Evolutionary conservation across 371 early-diverging fungal species (phyloP), one percentile per base, ranked within the genome.

Genomic region (Mortierella sp.): DNA sequence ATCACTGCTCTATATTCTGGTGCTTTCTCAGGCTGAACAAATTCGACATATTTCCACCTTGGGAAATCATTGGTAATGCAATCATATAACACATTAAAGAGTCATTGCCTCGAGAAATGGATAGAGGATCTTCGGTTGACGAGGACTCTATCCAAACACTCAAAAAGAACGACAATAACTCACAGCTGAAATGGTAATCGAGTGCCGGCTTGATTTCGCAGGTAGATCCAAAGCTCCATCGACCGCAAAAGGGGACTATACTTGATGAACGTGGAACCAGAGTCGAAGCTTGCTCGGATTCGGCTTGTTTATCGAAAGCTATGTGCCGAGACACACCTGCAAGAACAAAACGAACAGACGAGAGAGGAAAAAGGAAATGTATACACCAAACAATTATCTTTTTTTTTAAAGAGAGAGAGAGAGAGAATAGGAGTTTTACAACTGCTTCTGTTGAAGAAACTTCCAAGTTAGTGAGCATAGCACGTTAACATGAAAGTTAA

Each of bases 391-490:
- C 64, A 64, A 55, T 64, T 47, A 54, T 67, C 61, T 68, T 63
- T 71, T 71, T 67, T 75, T 64, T 65, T 49, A 67, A 61, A 40
- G 61, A 65, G 64, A 45, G 54, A 40, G 55, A 65, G n/a, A n/a
- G n/a, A 59, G 26, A 54, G n/a, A 17, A 57, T 23, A 13, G 54
- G 26, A 42, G n/a, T 54, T 62, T 70, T 62, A 57, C 26, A 57
- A 72, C 53, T 61, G 81, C 72, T 80, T 80, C 81, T 80, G 81
- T 80, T 80, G 81, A 80, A 80, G 81, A 80, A 80, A 75, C 81
- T 80, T 71, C 64, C 71, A 71, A 54, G 81, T 80, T 80, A 80
- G 80, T 70, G 64, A 62, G 61, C 70, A 69, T 60, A 55, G 47
- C 53, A n/a, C 26, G 56, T 57, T 57, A 76, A 76, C 76, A 64